Evolutionary conservation across 2,329 filamentous ascomycete species (phyloP).

Genomic region (Bipolaris zeicola): DNA sequence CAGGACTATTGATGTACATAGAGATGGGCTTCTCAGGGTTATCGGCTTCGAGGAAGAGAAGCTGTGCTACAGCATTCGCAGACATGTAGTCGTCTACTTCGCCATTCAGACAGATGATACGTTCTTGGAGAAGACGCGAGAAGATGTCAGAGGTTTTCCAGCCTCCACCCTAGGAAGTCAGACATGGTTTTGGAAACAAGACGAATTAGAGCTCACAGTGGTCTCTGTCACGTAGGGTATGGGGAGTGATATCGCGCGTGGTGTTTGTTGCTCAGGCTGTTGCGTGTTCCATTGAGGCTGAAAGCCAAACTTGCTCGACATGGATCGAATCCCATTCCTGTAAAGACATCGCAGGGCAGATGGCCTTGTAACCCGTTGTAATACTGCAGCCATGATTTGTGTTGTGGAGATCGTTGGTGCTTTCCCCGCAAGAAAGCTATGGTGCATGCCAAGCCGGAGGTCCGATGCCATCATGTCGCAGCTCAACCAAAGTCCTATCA

Average conservation of each 20-base stretch:
- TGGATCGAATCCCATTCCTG: slow-evolving; percentile 27
- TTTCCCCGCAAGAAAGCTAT: slow-evolving; percentile 15
- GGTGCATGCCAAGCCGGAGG: slow-evolving; percentile 29
- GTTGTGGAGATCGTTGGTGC: slow-evolving; percentile 9
- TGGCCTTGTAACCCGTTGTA: slow-evolving; percentile 34
- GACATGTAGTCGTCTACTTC: slow-evolving; percentile 88
- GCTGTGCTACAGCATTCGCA: slow-evolving; percentile 92
- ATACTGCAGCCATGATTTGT: slow-evolving; percentile 41
- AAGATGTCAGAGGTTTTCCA: slow-evolving; percentile 59
- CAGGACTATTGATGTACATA: slow-evolving; percentile 97
- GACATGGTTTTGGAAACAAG: slow-evolving; percentile 10
- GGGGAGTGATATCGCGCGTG: slow-evolving; percentile 50
- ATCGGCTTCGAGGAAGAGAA: slow-evolving; percentile 97
- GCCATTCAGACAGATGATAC: slow-evolving; percentile 92
- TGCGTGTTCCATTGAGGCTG: slow-evolving; percentile 25
- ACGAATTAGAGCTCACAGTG: slow-evolving; percentile 43
- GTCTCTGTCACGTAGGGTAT: slow-evolving; percentile 60
- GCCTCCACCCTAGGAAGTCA: slow-evolving; percentile 54
- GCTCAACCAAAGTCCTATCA: background rate
- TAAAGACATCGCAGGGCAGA: slow-evolving; percentile 11
- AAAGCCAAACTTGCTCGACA: slow-evolving; percentile 36
- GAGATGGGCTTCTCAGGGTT: slow-evolving; percentile 93
- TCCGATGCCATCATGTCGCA: slow-evolving; percentile 16
- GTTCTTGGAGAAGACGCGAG: slow-evolving; percentile 66
- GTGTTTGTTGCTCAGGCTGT: slow-evolving; percentile 26